Evolutionary conservation across 306 rosid genomes (phyloP).

Genomic region (Ormosia semicastrata): DNA sequence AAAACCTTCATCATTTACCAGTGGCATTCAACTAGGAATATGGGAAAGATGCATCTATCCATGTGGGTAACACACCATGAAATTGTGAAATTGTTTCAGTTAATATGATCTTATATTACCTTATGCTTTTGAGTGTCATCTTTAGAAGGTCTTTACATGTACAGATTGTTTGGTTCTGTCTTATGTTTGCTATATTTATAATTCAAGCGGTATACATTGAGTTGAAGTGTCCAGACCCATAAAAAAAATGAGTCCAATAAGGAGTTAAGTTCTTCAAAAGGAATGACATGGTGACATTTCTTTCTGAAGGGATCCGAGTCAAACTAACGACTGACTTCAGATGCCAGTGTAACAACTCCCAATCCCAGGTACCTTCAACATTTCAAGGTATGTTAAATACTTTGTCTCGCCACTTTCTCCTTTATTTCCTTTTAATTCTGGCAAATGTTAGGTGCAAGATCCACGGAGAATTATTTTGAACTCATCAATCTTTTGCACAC

Average conservation of each 20-base stretch:
- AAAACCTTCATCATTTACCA: slow-evolving; percentile 9
- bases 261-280: background rate
- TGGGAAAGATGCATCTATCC: slow-evolving; percentile 25
- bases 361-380: background rate
- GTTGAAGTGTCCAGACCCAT: background rate
- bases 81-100: background rate
- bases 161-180: background rate
- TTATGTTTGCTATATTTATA: background rate
- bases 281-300: background rate
- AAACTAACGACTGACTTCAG: background rate
- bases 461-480: background rate
- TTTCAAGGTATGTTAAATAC: background rate
- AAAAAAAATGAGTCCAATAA: background rate
- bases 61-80: slow-evolving; percentile 1
- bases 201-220: background rate
- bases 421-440: too few relatives aligned
- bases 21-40: slow-evolving; percentile 20
- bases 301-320: slow-evolving; percentile 8
- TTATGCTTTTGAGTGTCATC: background rate
- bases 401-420: background rate
- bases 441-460: background rate
- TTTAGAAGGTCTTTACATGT: background rate
- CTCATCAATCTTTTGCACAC: background rate
- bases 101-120: background rate
- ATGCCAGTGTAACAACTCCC: background rate